Evolutionary conservation across 306 rosid genomes (phyloP).

Genomic region (Quercus parvula): DNA sequence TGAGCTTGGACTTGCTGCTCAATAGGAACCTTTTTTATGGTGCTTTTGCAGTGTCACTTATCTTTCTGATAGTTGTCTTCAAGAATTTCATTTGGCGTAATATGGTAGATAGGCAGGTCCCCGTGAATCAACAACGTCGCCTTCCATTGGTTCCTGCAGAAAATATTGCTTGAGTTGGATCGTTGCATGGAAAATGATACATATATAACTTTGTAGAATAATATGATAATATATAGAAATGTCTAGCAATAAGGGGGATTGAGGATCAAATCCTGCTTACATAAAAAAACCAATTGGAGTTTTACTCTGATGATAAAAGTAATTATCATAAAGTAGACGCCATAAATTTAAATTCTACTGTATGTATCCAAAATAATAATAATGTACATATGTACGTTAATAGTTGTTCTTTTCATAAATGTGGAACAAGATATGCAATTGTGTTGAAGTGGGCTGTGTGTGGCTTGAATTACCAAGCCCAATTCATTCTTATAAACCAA

Average conservation of each 20-base stretch:
- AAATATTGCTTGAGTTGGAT: neutral
- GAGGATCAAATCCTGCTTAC: fast-evolving
- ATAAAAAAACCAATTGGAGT: too few species aligned
- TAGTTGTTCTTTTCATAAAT: too few species aligned
- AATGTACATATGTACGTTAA: too few species aligned
- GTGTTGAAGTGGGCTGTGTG: too few species aligned
- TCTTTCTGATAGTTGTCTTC: neutral
- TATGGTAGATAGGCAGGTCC: neutral
- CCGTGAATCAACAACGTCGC: neutral
- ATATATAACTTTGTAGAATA: neutral
- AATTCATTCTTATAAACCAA: too few species aligned
- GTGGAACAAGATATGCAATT: too few species aligned
- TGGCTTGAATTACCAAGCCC: too few species aligned
- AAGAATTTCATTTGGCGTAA: neutral
- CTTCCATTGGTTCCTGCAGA: neutral
- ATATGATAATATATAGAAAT: too few species aligned
- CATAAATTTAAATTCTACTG: too few species aligned
- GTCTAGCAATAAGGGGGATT: too few species aligned
- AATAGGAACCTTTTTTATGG: neutral
- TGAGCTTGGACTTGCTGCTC: neutral
- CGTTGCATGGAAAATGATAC: neutral
- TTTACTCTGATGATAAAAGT: too few species aligned
- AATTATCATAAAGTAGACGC: fast-evolving
- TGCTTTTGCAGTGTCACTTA: neutral
- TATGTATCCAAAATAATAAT: too few species aligned